These are phyloP conservation scores for Xylariales sp. DNA, from an alignment of 2,329 filamentous ascomycete species.

Conservation along the genomic window DNA sequence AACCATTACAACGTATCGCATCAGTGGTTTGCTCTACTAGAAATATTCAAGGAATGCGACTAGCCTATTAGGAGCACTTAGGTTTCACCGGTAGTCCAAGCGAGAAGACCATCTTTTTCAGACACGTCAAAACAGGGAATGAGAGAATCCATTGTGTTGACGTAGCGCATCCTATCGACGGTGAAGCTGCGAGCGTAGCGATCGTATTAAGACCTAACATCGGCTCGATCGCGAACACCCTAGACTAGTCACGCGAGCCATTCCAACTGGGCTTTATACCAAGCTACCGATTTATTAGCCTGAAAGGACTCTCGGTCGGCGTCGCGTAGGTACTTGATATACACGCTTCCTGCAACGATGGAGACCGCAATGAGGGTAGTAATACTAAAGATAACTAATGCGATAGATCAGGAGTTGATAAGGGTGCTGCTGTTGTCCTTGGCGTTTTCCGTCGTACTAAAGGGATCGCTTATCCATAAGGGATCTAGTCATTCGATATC, in stretches of 20 bases:
- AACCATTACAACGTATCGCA: constrained; percentile 51
- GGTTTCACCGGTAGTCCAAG: too few species aligned
- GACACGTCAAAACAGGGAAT: too few species aligned
- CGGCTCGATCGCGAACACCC: constrained; percentile 44
- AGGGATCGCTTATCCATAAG: not conserved
- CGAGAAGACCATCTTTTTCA: too few species aligned
- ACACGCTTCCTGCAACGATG: constrained; percentile 56
- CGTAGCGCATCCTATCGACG: constrained; percentile 55
- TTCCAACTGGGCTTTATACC: constrained; percentile 62
- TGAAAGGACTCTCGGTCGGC: constrained; percentile 61
- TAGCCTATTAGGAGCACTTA: not conserved
- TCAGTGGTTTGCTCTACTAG: not conserved
- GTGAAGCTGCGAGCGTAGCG: constrained; percentile 61
- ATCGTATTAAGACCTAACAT: constrained; percentile 51
- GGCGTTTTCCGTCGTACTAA: not conserved
- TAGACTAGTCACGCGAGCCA: constrained; percentile 58
- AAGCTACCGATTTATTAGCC: constrained; percentile 59
- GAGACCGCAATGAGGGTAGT: constrained; percentile 62
- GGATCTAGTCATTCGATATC: too few species aligned
- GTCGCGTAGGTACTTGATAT: constrained; percentile 58
- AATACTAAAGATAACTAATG: constrained; percentile 58
- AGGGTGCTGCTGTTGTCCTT: too few species aligned
- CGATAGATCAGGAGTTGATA: constrained; percentile 55
- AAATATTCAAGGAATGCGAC: not conserved
- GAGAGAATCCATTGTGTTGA: too few species aligned